Base-by-base conservation (phyloP, 2,329 filamentous ascomycete genomes). In the Arthroderma uncinatum region DNA sequence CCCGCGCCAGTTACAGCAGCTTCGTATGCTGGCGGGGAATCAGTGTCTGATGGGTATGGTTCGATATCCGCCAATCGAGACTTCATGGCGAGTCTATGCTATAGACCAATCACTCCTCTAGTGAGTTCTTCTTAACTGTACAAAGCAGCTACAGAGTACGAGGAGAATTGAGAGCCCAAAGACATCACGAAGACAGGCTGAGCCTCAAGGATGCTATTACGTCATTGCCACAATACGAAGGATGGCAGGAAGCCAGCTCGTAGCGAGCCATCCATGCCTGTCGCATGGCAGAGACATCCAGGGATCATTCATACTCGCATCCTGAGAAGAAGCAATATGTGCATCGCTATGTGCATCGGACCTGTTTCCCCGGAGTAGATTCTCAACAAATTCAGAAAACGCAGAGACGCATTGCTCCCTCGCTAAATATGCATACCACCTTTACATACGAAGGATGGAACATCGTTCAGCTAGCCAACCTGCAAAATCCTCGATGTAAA, bases 21-120 rank as follows among this genome's bases (percentile, higher is more conserved):
- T 34, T 62, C 58, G 30, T 62, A 62, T 16, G 56, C 58, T 34
- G 60, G 59, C 6, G 53, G 59, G 19, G 40, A 47, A 14, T 34
- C 25, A 4, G 47, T 10, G 10, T 50, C 55, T 14, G 40, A 21
- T 2, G 56, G 57, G 7, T 33, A 33, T 25, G 53, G 54, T 4
- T 16, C 47, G 19, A 16, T 12, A n/a, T 9, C 25, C n/a, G 12
- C 12, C 47, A 50, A n/a, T n/a, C 19, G 47, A 8, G 28, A 42
- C 39, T 42, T 16, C 39, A 9, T 42, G n/a, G 39, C 9, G n/a
- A 42, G 16, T 16, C 16, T 42, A n/a, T 19, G 16, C 39, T 21
- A 6, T 16, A 6, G 12, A 12, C n/a, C n/a, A 19, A 19, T 42
- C 16, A 2, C 39, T 42, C 39, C 4, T 4, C 39, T 9, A 4